Conservation (phyloP, 2,329 filamentous ascomycete genomes). For the Aureobasidium melanogenum region DNA sequence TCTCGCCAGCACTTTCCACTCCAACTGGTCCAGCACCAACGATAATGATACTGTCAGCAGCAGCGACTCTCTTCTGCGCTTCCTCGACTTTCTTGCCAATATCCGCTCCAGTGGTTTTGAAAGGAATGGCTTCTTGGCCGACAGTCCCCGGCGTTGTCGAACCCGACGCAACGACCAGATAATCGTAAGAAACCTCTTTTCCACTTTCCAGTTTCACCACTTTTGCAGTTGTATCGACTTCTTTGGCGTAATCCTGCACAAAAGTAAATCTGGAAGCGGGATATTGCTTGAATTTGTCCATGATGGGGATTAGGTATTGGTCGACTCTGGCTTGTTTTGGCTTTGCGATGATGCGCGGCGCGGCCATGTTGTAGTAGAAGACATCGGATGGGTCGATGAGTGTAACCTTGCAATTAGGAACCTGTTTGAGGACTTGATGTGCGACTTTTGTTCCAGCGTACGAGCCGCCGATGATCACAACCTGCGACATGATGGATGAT, state of each 20-base stretch:
- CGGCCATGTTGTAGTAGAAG: conserved; percentile 7
- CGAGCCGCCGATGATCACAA: conserved; percentile 7
- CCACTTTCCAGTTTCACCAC: conserved; percentile 30
- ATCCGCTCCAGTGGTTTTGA: conserved; percentile 8
- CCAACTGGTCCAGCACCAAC: background rate
- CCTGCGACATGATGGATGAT: background rate
- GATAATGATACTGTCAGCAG: conserved; percentile 4
- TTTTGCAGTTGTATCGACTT: conserved; percentile 32
- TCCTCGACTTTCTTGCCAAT: background rate
- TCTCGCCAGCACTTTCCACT: conserved; percentile 5
- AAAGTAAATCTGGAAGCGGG: conserved; percentile 37
- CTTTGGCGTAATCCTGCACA: conserved; percentile 37
- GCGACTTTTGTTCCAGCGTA: conserved; percentile 7
- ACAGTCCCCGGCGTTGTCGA: conserved; percentile 28
- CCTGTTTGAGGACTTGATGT: conserved; percentile 3
- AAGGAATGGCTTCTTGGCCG: conserved; percentile 9
- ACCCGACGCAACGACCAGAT: conserved; percentile 43
- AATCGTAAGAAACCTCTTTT: conserved; percentile 35
- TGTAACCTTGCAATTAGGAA: background rate
- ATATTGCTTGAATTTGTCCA: conserved; percentile 37
- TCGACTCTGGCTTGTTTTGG: conserved; percentile 1
- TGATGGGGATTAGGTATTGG: conserved; percentile 26
- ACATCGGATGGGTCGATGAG: conserved; percentile 11
- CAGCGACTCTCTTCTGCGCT: background rate
- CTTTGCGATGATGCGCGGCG: conserved; percentile 9